A percentile compares a stretch with the other conserved stretches of the same genome.
Conservation (phyloP, 108 stramenopile species). For the Nitzschia palea region DNA sequence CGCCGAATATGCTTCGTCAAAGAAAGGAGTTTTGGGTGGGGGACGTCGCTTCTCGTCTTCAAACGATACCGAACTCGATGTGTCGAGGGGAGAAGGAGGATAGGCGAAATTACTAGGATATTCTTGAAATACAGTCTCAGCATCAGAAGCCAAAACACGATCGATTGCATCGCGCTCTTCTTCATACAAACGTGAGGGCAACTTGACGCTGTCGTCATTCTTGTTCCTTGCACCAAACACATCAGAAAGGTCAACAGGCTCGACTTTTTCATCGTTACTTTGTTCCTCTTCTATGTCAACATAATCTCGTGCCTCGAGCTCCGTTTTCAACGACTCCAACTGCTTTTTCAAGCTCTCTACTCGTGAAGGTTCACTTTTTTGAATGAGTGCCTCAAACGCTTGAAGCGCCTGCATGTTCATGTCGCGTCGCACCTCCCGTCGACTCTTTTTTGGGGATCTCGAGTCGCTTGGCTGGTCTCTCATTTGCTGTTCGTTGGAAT, state of each 20-base stretch:
- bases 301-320: constrained; percentile 38
- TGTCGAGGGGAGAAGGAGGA: constrained; percentile 40
- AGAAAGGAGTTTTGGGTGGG: constrained; percentile 57
- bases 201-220: neutral
- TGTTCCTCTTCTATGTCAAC: constrained; percentile 30
- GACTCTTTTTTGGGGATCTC: neutral
- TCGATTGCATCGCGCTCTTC: constrained; percentile 11
- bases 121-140: neutral
- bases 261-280: constrained; percentile 8
- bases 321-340: constrained; percentile 31
- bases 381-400: constrained; percentile 43
- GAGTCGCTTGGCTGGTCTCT: neutral
- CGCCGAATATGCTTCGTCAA: constrained; percentile 8
- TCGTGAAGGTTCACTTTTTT: constrained; percentile 27
- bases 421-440: constrained; percentile 27
- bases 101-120: constrained; percentile 2
- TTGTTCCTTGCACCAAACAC: constrained; percentile 24
- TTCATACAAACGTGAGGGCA: constrained; percentile 1
- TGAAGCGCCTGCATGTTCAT: constrained; percentile 44
- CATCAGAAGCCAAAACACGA: constrained; percentile 7
- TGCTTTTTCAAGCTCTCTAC: constrained; percentile 28
- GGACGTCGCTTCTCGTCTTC: constrained; percentile 10
- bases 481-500: constrained; percentile 1
- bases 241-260: constrained; percentile 43
- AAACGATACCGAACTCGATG: constrained; percentile 13